A percentile compares a stretch with the other conserved stretches of the same genome.
Evolutionary conservation across 2,329 filamentous ascomycete genomes (phyloP).

Genomic region (Pestalotiopsis sp.): DNA sequence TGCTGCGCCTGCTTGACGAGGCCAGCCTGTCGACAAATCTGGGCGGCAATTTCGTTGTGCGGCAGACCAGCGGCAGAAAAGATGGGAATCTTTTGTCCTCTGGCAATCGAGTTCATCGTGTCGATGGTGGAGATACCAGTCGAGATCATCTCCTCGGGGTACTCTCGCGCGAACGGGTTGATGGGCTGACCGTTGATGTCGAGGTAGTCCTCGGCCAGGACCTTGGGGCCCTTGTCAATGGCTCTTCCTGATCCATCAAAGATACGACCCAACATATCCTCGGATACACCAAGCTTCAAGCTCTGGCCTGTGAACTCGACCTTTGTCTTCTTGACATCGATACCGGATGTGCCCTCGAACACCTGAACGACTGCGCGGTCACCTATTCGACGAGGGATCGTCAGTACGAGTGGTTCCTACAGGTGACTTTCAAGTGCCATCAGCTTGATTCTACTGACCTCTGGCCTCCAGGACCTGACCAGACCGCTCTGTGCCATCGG

Average conservation of each 20-base stretch:
- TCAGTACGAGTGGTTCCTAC: constrained; percentile 17
- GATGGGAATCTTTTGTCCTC: constrained; percentile 99
- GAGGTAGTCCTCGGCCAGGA: constrained; percentile 94
- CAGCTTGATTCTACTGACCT: constrained; percentile 56
- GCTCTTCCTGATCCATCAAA: constrained; percentile 97
- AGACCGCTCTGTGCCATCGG: constrained; percentile 90
- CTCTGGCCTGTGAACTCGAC: constrained; percentile 97
- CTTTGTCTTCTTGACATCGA: constrained; percentile 99
- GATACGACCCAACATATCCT: constrained; percentile 99
- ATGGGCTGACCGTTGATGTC: constrained; percentile 99
- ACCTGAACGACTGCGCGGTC: constrained; percentile 96
- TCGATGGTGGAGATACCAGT: constrained; percentile 99
- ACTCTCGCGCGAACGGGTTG: constrained; percentile 96
- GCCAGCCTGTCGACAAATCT: constrained; percentile 96
- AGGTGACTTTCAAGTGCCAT: neutral
- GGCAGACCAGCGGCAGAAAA: constrained; percentile 98
- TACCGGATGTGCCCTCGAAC: constrained; percentile 94
- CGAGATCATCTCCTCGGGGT: constrained; percentile 99
- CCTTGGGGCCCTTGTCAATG: constrained; percentile 98
- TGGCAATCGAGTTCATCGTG: constrained; percentile 96
- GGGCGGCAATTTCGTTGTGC: constrained; percentile 98
- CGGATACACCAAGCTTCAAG: constrained; percentile 97
- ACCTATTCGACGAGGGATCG: constrained; percentile 52
- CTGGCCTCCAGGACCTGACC: constrained; percentile 97
- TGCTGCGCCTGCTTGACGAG: constrained; percentile 66